Evolutionary conservation across 176 grass and related monocot species (phyloP).

Genomic region (Ensete ventricosum): DNA sequence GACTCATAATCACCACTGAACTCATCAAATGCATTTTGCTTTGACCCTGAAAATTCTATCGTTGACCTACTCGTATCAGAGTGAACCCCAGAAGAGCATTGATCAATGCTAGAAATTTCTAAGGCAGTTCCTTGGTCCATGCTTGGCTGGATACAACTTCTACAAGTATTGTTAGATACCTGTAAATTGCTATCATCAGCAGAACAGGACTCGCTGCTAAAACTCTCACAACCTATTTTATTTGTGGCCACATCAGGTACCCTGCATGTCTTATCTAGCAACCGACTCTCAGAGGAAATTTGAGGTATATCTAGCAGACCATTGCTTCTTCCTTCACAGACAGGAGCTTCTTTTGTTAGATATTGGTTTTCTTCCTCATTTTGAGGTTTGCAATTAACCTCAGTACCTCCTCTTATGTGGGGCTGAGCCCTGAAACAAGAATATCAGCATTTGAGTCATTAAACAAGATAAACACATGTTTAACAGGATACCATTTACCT

Average conservation of each 20-base stretch:
- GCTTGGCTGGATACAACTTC: neutral
- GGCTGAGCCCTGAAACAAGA: constrained; percentile 22
- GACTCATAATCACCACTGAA: constrained; percentile 15
- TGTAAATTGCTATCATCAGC: neutral
- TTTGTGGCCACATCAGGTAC: neutral
- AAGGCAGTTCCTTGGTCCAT: neutral
- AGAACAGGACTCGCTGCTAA: neutral
- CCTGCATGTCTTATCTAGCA: neutral
- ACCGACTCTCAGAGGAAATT: neutral
- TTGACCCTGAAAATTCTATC: constrained; percentile 14
- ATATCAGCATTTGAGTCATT: constrained; percentile 25
- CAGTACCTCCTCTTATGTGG: constrained; percentile 7
- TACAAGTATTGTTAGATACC: neutral
- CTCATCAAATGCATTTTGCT: constrained; percentile 10
- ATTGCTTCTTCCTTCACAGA: constrained; percentile 9
- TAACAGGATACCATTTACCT: constrained; percentile 38
- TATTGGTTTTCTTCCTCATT: constrained; percentile 21
- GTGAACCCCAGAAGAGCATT: neutral
- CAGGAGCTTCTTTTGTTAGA: constrained; percentile 9
- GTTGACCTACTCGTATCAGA: neutral
- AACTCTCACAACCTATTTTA: neutral
- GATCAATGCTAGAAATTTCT: neutral
- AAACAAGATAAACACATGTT: constrained; percentile 1
- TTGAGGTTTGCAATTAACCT: constrained; percentile 18
- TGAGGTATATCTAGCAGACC: constrained; percentile 14